phyloP scores from a whole-genome alignment of 192 early-diverging fungal species.

The Umbelopsis isabellina region DNA sequence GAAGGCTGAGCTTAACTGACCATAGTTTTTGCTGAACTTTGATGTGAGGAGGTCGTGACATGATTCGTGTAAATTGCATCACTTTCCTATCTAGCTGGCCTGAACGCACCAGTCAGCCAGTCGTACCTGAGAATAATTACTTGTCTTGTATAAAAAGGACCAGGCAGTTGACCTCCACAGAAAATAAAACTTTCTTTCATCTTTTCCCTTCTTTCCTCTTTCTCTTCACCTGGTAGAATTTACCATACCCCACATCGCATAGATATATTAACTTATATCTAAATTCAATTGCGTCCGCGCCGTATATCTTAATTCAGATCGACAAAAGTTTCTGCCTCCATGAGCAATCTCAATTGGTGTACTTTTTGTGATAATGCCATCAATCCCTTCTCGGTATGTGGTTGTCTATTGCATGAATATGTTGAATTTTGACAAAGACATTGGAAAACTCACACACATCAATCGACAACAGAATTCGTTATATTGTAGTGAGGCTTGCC shows the following conservation, averaged over 20 bases:
- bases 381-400: conserved; percentile 38
- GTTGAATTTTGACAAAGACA: not conserved
- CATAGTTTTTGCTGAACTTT: not conserved
- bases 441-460: not conserved
- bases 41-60: conserved; percentile 9
- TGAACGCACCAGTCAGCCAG: not conserved
- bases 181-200: conserved; percentile 7
- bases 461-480: conserved; percentile 30
- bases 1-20: no score
- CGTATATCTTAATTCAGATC: not conserved
- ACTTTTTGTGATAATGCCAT: conserved; percentile 44
- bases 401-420: not conserved
- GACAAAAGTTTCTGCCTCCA: not conserved
- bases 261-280: no score
- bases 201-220: conserved; percentile 6
- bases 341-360: conserved; percentile 45
- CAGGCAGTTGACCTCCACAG: not conserved
- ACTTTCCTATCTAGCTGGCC: conserved; percentile 21
- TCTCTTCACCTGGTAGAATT: not conserved
- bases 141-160: not conserved
- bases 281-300: no score
- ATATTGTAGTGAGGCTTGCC: conserved; percentile 40
- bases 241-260: not conserved
- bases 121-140: conserved; percentile 12
- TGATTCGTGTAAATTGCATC: conserved; percentile 12